Conservation (phyloP, 306 rosid species). For the Abrus pulchellus region DNA sequence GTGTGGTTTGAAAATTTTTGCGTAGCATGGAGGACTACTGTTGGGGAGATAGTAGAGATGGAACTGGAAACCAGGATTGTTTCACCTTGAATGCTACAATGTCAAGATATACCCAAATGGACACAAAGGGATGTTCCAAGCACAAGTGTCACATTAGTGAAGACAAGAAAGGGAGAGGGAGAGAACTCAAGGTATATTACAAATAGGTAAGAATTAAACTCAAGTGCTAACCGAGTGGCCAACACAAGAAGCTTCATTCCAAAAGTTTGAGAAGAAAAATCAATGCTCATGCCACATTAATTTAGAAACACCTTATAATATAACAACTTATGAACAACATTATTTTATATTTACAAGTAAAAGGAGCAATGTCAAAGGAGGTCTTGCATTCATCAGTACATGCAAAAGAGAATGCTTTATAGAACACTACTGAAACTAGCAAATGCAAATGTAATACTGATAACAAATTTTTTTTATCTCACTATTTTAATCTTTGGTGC, state of each 20-base stretch:
- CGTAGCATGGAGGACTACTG: not conserved
- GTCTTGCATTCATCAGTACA: not conserved
- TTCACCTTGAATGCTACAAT: not conserved
- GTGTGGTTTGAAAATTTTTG: not conserved
- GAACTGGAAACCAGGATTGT: not conserved
- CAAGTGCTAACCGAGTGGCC: not conserved
- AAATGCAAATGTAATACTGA: conserved; percentile 1
- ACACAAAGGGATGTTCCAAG: not conserved
- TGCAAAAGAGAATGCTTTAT: conserved; percentile 4
- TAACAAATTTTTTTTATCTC: not conserved
- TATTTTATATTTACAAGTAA: conserved; percentile 6
- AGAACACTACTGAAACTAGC: conserved; percentile 4
- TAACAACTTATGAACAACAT: not conserved
- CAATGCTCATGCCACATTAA: not conserved
- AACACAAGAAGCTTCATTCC: conserved; percentile 14
- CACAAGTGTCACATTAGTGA: not conserved
- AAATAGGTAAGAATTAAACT: not conserved
- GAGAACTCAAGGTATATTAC: not conserved
- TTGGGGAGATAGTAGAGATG: not conserved
- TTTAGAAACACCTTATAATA: not conserved
- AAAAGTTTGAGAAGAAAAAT: not conserved
- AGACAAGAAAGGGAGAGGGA: not conserved
- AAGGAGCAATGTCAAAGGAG: conserved; percentile 13
- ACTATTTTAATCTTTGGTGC: not conserved
- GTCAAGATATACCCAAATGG: not conserved